Percentiles rank a stretch among this genome's conserved stretches.
Conservation (phyloP, 805 yeast species). For the Danielia reshetovae region DNA sequence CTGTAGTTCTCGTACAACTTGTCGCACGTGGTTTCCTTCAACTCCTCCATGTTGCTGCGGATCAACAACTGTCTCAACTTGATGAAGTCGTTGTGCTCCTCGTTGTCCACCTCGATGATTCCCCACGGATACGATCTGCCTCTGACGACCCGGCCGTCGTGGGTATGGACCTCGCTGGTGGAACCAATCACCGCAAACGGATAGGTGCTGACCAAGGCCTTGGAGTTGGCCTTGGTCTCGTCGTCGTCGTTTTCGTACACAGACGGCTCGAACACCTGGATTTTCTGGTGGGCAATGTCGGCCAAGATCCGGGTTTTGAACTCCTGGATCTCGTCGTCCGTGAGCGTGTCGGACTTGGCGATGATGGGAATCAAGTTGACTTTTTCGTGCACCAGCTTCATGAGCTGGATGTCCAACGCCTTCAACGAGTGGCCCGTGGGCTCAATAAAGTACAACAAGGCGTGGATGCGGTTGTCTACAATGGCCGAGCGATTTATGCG, state of each 20-base stretch:
- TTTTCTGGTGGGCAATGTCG: constrained; percentile 72
- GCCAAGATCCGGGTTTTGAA: constrained; percentile 76
- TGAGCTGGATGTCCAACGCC: constrained; percentile 82
- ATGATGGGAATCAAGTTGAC: constrained; percentile 93
- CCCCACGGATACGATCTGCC: constrained; percentile 99
- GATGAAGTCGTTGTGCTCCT: constrained; percentile 87
- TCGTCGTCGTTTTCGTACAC: constrained; percentile 80
- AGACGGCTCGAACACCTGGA: constrained; percentile 71
- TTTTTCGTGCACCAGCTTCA: constrained; percentile 83
- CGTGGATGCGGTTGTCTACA: constrained; percentile 85
- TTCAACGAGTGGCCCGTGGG: constrained; percentile 95
- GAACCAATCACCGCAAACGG: constrained; percentile 97
- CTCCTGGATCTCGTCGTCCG: constrained; percentile 74
- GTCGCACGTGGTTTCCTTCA: constrained; percentile 79
- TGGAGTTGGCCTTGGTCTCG: constrained; percentile 65
- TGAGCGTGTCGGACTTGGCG: constrained; percentile 90
- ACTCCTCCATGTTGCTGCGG: constrained; percentile 89
- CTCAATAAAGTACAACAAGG: constrained; percentile 88
- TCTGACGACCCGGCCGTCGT: constrained; percentile 78
- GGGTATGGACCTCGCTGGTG: constrained; percentile 60
- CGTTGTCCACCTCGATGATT: constrained; percentile 89
- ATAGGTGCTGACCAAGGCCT: constrained; percentile 61
- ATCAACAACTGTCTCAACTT: constrained; percentile 83
- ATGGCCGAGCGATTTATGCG: constrained; percentile 68
- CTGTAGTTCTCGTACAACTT: constrained; percentile 84